Percentiles rank a stretch among this genome's conserved stretches.
Conservation (phyloP, 176 grass and related monocot genomes). For the Carex myosuroides region DNA sequence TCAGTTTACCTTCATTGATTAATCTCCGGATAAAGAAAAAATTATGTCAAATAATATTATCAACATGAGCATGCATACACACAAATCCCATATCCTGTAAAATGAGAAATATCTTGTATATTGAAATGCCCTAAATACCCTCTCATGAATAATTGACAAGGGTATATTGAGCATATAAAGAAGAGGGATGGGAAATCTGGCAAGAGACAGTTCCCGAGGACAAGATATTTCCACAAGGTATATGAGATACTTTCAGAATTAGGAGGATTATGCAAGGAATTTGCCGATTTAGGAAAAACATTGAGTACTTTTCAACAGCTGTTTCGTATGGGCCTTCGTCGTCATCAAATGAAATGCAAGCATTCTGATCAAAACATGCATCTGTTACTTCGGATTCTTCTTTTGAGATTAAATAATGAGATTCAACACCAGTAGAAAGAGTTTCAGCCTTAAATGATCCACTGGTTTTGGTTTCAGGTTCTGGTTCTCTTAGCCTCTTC, state of each 20-base stretch:
- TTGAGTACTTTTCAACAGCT: conserved; percentile 70
- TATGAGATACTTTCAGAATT: conserved; percentile 1
- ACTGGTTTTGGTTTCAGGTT: conserved; percentile 63
- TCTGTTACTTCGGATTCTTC: conserved; percentile 48
- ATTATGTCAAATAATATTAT: conserved; percentile 17
- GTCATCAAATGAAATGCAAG: conserved; percentile 87
- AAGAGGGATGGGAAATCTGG: background rate
- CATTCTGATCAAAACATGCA: conserved; percentile 40
- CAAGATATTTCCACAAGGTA: background rate
- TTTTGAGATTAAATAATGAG: conserved; percentile 34
- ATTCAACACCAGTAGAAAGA: background rate
- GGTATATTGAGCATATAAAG: background rate
- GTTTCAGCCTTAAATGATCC: conserved; percentile 36
- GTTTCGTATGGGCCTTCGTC: conserved; percentile 91
- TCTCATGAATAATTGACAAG: background rate
- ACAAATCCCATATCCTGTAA: background rate
- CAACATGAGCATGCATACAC: background rate
- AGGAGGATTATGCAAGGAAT: background rate
- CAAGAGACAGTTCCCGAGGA: background rate
- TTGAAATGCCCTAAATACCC: background rate
- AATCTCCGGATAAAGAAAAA: conserved; percentile 52
- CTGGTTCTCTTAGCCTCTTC: conserved; percentile 68
- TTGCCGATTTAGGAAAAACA: background rate
- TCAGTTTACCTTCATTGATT: conserved; percentile 92
- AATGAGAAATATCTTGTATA: conserved; percentile 1